Evolutionary conservation across 495 filamentous ascomycete species (phyloP).

Genomic region (Neurospora sp.): DNA sequence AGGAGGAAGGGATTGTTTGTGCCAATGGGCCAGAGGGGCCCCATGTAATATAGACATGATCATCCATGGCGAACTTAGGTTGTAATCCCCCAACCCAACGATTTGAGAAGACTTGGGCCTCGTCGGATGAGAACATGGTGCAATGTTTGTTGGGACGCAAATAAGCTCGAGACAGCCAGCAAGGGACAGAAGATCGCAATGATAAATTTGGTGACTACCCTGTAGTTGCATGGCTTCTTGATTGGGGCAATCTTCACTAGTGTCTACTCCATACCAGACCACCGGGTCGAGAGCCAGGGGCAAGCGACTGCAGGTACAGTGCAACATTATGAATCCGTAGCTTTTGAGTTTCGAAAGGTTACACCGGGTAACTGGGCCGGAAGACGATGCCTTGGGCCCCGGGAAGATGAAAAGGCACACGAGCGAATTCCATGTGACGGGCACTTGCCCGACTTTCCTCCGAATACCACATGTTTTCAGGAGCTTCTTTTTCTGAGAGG

Average conservation of each 20-base stretch:
- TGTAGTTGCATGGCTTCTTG: background rate
- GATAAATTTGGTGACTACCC: background rate
- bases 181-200: background rate
- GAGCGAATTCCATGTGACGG: background rate
- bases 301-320: background rate
- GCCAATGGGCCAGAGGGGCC: background rate
- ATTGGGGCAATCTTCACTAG: background rate
- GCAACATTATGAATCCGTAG: background rate
- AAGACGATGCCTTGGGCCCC: background rate
- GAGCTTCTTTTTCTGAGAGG: background rate
- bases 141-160: background rate
- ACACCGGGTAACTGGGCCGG: background rate
- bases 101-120: background rate
- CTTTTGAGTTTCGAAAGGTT: background rate
- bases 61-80: background rate
- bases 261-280: background rate
- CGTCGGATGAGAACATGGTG: background rate
- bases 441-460: background rate
- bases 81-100: background rate
- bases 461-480: background rate
- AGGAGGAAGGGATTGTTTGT: background rate
- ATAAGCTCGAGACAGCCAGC: background rate
- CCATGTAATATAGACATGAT: background rate
- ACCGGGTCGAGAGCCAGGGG: background rate
- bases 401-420: background rate